Percentiles rank a stretch among this genome's conserved stretches.
Conservation (phyloP, 306 rosid genomes). For the Boehmeria nivea region DNA sequence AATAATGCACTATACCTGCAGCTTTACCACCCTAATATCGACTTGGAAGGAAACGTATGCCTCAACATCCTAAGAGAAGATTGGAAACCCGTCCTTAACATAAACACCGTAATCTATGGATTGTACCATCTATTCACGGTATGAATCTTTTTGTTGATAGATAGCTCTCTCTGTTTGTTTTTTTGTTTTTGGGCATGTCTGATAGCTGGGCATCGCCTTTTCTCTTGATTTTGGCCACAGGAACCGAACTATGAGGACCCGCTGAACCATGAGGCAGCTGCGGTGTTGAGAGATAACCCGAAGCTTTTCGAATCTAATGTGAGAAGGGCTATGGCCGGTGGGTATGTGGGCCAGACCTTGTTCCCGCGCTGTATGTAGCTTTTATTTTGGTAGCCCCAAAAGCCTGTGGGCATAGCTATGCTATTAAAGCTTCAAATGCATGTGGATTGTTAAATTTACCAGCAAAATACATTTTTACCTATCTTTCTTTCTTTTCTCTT, state of each 20-base stretch:
- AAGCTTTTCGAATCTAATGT: slow-evolving; percentile 74
- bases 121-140: slow-evolving; percentile 88
- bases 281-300: slow-evolving; percentile 78
- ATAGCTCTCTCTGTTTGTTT: not conserved
- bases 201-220: not conserved
- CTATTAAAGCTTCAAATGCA: slow-evolving; percentile 28
- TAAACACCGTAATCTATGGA: slow-evolving; percentile 80
- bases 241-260: slow-evolving; percentile 96
- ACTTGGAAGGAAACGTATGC: slow-evolving; percentile 95
- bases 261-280: slow-evolving; percentile 88
- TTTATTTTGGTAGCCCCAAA: slow-evolving; percentile 12
- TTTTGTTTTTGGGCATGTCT: not conserved
- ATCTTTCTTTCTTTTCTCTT: slow-evolving; percentile 17
- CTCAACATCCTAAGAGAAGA: slow-evolving; percentile 93
- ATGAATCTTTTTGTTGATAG: slow-evolving; percentile 1
- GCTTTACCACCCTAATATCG: slow-evolving; percentile 95
- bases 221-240: slow-evolving; percentile 31
- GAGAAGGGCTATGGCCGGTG: slow-evolving; percentile 90
- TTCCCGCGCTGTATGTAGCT: slow-evolving; percentile 70
- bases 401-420: slow-evolving; percentile 23
- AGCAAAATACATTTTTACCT: slow-evolving; percentile 24
- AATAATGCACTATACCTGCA: slow-evolving; percentile 23
- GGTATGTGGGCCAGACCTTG: slow-evolving; percentile 77
- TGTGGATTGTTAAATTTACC: slow-evolving; percentile 42
- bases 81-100: slow-evolving; percentile 95